Conservation (phyloP, 139 green algal species). For the Chlorella sp. region DNA sequence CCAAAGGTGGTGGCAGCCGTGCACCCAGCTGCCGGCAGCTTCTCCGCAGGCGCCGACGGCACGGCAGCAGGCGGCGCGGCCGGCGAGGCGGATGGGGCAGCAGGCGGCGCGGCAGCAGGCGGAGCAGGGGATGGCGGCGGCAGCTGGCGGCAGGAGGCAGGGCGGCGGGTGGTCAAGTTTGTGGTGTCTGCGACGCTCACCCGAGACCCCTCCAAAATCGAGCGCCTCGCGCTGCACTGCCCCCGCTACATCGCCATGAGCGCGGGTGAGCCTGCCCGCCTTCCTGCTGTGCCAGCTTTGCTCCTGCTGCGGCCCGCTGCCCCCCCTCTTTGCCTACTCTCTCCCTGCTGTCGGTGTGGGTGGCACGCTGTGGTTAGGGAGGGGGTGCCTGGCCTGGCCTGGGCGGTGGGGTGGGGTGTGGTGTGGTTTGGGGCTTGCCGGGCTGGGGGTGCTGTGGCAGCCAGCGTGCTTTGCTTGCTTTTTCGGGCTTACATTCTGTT, state of each 20-base stretch:
- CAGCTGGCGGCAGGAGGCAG: neutral
- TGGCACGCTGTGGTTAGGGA: too few species aligned
- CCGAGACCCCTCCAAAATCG: slow-evolving; percentile 88
- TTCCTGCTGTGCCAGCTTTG: neutral
- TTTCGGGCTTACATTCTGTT: too few species aligned
- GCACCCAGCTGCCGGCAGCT: slow-evolving; percentile 14
- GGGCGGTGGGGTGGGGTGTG: too few species aligned
- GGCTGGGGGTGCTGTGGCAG: neutral
- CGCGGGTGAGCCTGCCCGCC: slow-evolving; percentile 25
- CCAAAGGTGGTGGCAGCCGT: slow-evolving; percentile 64
- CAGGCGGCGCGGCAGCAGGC: neutral
- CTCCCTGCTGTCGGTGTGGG: too few species aligned
- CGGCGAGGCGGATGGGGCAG: neutral
- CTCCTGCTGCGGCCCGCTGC: too few species aligned
- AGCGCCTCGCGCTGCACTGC: slow-evolving; percentile 74
- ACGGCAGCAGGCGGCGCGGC: neutral
- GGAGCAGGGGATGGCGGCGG: neutral
- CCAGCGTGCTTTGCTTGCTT: neutral
- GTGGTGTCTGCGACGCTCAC: slow-evolving; percentile 93
- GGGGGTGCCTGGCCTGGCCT: too few species aligned
- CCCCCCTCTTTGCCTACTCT: too few species aligned
- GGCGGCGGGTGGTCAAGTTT: slow-evolving; percentile 80
- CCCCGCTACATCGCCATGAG: slow-evolving; percentile 79
- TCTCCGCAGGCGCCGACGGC: neutral
- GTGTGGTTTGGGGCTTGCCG: neutral